phyloP scores from a whole-genome alignment of 2,329 filamentous ascomycete genomes.

The Biscogniauxia sp. region DNA sequence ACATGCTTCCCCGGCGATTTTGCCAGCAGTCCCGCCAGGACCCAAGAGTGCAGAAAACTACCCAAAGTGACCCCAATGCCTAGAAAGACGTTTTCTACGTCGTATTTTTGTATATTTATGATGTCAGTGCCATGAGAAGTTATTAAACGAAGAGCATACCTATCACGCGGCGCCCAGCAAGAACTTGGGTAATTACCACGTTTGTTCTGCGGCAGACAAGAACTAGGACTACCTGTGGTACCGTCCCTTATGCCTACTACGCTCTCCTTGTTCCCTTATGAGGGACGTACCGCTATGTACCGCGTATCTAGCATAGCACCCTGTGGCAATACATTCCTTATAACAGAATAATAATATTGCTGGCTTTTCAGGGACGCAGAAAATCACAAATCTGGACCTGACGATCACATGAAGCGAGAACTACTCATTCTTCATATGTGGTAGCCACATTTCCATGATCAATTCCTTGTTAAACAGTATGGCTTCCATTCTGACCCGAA shows the following conservation, averaged over 20 bases:
- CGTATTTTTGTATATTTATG: neutral
- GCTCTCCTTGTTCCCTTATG: too few relatives aligned
- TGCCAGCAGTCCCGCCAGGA: slow-evolving; percentile 9
- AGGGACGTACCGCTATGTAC: too few relatives aligned
- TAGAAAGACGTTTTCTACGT: neutral
- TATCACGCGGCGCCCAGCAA: too few relatives aligned
- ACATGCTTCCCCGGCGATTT: slow-evolving; percentile 16
- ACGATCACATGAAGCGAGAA: slow-evolving; percentile 18
- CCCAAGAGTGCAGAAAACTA: slow-evolving; percentile 3
- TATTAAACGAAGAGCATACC: neutral
- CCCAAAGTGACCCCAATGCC: neutral
- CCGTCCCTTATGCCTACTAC: too few relatives aligned
- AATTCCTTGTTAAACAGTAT: too few relatives aligned
- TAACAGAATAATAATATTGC: neutral
- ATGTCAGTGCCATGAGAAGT: slow-evolving; percentile 3
- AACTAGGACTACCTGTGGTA: too few relatives aligned
- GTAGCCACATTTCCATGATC: neutral
- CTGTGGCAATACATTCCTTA: too few relatives aligned
- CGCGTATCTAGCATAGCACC: too few relatives aligned
- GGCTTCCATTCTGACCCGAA: neutral
- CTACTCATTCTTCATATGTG: slow-evolving; percentile 18
- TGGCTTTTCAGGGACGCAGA: neutral
- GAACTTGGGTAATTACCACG: too few relatives aligned
- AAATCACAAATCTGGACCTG: slow-evolving; percentile 10
- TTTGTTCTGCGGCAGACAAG: too few relatives aligned